A percentile compares a stretch with the other conserved stretches of the same genome.
Evolutionary conservation across 164 flowering plant genomes (phyloP).

Genomic region (Hamamelis virginiana): DNA sequence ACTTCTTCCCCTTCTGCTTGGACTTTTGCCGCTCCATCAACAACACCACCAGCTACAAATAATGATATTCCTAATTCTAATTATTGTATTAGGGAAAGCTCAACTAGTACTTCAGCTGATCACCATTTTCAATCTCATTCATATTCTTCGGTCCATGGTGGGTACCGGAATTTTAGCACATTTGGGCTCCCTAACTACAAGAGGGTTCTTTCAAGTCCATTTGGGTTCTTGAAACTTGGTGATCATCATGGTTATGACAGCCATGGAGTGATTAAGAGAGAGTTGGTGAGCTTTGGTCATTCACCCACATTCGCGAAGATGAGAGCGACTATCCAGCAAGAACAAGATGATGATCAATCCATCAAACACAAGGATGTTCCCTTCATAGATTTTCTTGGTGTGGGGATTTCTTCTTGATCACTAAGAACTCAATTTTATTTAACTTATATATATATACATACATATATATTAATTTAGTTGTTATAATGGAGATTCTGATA

Average conservation of each 20-base stretch:
- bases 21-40: slow-evolving; percentile 15
- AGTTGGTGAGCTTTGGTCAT: slow-evolving; percentile 18
- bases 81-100: slow-evolving; percentile 22
- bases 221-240: slow-evolving; percentile 20
- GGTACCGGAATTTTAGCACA: slow-evolving; percentile 13
- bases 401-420: slow-evolving; percentile 56
- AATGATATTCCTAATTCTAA: slow-evolving; percentile 20
- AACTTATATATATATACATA: too few relatives aligned
- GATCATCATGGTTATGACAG: slow-evolving; percentile 8
- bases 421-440: neutral
- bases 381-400: slow-evolving; percentile 87
- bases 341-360: slow-evolving; percentile 34
- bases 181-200: slow-evolving; percentile 20
- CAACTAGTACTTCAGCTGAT: slow-evolving; percentile 19
- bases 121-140: slow-evolving; percentile 8
- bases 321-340: slow-evolving; percentile 21
- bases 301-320: slow-evolving; percentile 16
- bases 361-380: slow-evolving; percentile 40
- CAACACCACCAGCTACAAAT: slow-evolving; percentile 10
- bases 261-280: slow-evolving; percentile 18
- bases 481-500: too few relatives aligned
- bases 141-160: slow-evolving; percentile 25
- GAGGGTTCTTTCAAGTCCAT: slow-evolving; percentile 22
- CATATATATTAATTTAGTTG: too few relatives aligned
- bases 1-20: slow-evolving; percentile 19